Evolutionary conservation across 2,329 filamentous ascomycete species (phyloP), one percentile per base, ranked within the genome.

Genomic region (Ascochyta viciae-villosae): DNA sequence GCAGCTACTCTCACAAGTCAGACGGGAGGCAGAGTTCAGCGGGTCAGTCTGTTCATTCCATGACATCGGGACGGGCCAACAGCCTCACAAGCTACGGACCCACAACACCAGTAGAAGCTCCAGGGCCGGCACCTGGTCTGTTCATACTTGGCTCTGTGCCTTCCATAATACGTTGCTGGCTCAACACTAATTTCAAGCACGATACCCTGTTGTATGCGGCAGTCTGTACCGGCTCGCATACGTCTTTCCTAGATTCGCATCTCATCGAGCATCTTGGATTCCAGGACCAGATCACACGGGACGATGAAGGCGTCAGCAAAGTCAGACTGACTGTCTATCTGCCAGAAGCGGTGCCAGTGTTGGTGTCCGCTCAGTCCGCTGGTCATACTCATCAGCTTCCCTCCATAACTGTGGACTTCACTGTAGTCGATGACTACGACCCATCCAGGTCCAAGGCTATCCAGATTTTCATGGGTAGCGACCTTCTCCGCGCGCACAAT

Each of bases 121-220:
- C 89, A 24, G 87, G 85, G 38, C 89, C 94, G 38, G 91, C 93
- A 16, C 91, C 92, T 33, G 91, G 92, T 8, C 82, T 97, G 55
- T 92, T 92, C 72, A 85, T 96, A 48, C 82, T 97, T 15, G 92
- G 94, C 12, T 89, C 93, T 6, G 92, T 96, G 6, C 95, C 95
- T 6, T 91, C 92, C 27, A 96, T 99, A 63, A 91, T 98, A 54
- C 89, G 95, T 58, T 99, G 95, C 79, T 98, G 95, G 93, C 82
- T 98, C 65, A 94, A 91, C 24, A 89, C 88, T 33, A 89, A 91
- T 68, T 98, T 96, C 77, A 94, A 92, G 13, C 94, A 96, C 72
- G 88, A 90, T 62, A 89, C 92, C 9, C 83, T 98, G 15, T 82
- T 97, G 5, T 98, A 98, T 72, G 95, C 93, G 33, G 93, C 92